Base-by-base conservation (phyloP, 805 yeast species). In the Saturnispora besseyi region DNA sequence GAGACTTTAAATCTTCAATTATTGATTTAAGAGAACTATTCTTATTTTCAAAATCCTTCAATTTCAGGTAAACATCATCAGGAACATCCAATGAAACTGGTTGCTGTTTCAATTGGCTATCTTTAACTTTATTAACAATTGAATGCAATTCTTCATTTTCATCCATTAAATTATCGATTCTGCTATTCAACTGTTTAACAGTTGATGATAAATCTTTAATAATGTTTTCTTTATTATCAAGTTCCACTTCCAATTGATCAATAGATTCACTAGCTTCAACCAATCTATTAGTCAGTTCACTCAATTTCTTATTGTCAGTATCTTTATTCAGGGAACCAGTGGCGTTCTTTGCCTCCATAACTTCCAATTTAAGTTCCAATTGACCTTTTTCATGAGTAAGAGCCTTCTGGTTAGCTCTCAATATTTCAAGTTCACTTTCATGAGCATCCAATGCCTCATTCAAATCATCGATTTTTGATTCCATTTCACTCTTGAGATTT, bases 401-500 rank as follows among this genome's bases (percentile, higher is more conserved):
- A 24, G 9, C 51, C n/a, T 29, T 26, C 13, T 46, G 41, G 5
- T 47, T 50, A 2, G 29, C 12, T 34, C 38, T 22, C 30, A 59
- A 42, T 34, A 56, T 50, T 22, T 51, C 45, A 12, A 51, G 31
- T 26, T 47, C 30, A 5, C n/a, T 21, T 13, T 46, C 43, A 41
- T 34, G 29, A 10, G 41, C 48, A 11, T 28, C 38, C 12, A 56
- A 32, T 22, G 49, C 50, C 21, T 52, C 34, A n/a, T 50, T 51
- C 30, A 54, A 32, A 13, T 52, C 49, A 3, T 59, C 58, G 15
- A 65, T 65, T 1, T 26, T 36, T 4, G 31, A 5, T 26, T 47
- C 31, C 28, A 61, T 53, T 1, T 64, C 62, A 5, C 58, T 59
- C 40, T 64, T 64, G 8, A 59, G 50, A 2, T 49, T 51, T 6